Base-by-base conservation (phyloP, 2,329 filamentous ascomycete genomes). In the Exserohilum turcica region DNA sequence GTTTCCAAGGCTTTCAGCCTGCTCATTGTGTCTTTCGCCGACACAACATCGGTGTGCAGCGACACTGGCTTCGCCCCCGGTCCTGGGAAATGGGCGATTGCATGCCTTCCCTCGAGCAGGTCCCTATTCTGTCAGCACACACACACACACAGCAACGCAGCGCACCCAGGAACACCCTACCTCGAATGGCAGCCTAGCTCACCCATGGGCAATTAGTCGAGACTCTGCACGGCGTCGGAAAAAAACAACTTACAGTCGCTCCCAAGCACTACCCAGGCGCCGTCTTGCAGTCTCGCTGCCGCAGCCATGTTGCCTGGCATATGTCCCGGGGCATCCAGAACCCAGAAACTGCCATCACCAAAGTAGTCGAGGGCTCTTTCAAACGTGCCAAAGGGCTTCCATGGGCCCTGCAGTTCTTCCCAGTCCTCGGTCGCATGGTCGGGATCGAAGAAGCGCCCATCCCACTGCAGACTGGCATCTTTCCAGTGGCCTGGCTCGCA, bases 281-380 rank as follows among this genome's bases (percentile, higher is more conserved):
- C 68, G 12, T 57, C 43, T 35, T 53, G 27, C 21, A 71, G 19
- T 16, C 63, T 60, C 12, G 68, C 69, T 7, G 65, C 66, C 1
- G 68, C 70, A 37, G 67, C 66, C 29, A 82, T 59, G 67, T 77
- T 74, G 12, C 75, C 66, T 38, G 72, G 61, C 67, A 74, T 70
- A 59, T 71, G 74, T 18, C 73, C 73, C 2, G 72, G 73, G 12
- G 71, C 72, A 18, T 74, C 69, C 7, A 76, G 67, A 6, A 75
- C 48, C 73, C 71, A 74, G 37, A 76, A 74, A 43, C 71, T 68
- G 44, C 76, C 64, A 67, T 80, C 69, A 48, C 71, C 71, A 37
- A 76, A 76, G 36, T 66, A 73, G 40, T 76, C 68, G 51, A 72
- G 46, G 9, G 73, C 72, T 35, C 63, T 64, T 12, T 74, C 64